Evolutionary conservation across 495 filamentous ascomycete species (phyloP).

Genomic region (Talaromyces ruber): DNA sequence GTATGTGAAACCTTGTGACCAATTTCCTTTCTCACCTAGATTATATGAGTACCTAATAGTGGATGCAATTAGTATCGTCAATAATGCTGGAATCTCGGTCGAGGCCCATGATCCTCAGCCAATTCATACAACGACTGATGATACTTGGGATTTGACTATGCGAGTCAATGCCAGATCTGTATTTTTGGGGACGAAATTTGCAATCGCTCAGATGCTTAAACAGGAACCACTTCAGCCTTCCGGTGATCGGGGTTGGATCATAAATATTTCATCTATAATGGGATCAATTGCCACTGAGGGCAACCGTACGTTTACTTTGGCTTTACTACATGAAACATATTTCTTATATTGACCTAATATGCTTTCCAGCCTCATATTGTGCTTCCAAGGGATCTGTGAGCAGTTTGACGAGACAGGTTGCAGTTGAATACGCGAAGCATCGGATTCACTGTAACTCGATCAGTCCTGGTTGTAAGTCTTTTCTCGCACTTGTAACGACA

Average conservation of each 20-base stretch:
- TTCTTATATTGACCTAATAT: not conserved
- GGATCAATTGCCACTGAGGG: conserved; percentile 29
- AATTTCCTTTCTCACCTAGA: too few species aligned
- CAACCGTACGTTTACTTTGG: conserved; percentile 9
- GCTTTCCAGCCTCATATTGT: conserved; percentile 33
- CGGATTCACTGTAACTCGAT: conserved; percentile 48
- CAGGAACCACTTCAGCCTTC: conserved; percentile 31
- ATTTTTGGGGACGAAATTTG: conserved; percentile 45
- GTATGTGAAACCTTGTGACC: conserved; percentile 13
- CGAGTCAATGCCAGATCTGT: conserved; percentile 35
- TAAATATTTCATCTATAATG: conserved; percentile 42
- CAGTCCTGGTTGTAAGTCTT: conserved; percentile 44
- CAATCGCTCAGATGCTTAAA: conserved; percentile 39
- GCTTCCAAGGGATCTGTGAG: conserved; percentile 45
- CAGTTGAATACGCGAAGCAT: conserved; percentile 41
- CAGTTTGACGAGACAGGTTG: conserved; percentile 38
- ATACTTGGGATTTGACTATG: conserved; percentile 35
- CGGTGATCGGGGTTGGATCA: conserved; percentile 46
- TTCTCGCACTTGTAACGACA: not conserved
- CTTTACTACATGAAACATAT: not conserved
- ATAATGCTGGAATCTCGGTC: conserved; percentile 42
- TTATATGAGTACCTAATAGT: not conserved
- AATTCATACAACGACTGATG: conserved; percentile 31
- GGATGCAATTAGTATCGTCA: conserved; percentile 31
- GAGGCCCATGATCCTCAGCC: conserved; percentile 14